Evolutionary conservation across 768 basidiomycete species (phyloP).

Genomic region (Pulveroboletus sp.): DNA sequence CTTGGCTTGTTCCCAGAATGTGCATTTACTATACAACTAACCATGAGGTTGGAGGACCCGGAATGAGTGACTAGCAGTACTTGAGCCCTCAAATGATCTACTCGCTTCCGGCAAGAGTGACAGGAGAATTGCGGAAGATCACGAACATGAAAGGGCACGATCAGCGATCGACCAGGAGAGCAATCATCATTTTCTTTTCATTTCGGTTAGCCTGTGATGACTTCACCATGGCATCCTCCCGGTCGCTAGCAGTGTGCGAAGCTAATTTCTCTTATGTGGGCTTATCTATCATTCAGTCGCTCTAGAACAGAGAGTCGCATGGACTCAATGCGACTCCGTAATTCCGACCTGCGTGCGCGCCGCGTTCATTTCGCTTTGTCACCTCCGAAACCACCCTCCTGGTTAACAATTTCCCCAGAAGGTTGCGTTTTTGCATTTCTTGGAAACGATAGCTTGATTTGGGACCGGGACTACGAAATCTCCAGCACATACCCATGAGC

Average conservation of each 20-base stretch:
- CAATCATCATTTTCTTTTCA: constrained; percentile 23
- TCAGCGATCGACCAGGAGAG: constrained; percentile 26
- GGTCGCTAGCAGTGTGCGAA: constrained; percentile 1
- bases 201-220: constrained; percentile 25
- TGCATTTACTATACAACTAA: background rate
- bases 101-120: background rate
- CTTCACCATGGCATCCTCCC: constrained; percentile 11
- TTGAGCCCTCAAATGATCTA: background rate
- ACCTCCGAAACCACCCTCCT: background rate
- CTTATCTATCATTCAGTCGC: background rate
- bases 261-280: background rate
- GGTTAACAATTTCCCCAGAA: too few species aligned
- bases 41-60: constrained; percentile 2
- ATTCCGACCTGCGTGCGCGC: too few species aligned
- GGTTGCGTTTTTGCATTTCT: background rate
- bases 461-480: background rate
- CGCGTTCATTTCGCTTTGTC: constrained; percentile 17
- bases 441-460: background rate
- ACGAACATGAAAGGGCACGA: constrained; percentile 13
- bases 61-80: background rate
- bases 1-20: background rate
- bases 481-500: background rate
- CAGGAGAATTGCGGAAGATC: constrained; percentile 3
- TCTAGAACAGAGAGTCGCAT: constrained; percentile 20
- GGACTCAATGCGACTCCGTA: too few species aligned